Conservation (phyloP, 1,139 yeast genomes). For the Protomyces gravidus region DNA sequence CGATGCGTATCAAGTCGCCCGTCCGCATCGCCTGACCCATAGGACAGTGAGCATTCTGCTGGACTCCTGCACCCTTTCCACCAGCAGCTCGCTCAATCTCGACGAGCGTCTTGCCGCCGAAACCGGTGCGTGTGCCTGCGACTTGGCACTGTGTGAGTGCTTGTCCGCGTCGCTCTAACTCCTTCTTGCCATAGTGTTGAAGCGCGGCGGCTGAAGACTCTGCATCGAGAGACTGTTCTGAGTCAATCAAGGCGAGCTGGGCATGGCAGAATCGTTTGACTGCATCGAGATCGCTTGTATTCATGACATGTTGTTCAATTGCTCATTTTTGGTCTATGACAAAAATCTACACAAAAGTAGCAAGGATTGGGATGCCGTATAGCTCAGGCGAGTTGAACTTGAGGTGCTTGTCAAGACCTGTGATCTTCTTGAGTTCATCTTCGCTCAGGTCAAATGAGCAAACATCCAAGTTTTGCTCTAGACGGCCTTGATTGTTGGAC, state of each 20-base stretch:
- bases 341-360: background rate
- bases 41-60: too few species aligned
- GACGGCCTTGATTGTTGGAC: constrained; percentile 58
- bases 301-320: background rate
- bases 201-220: constrained; percentile 7
- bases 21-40: constrained; percentile 11
- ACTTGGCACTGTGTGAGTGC: constrained; percentile 26
- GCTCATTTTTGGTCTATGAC: background rate
- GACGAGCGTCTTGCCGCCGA: constrained; percentile 26
- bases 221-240: constrained; percentile 20
- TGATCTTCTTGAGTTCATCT: constrained; percentile 51
- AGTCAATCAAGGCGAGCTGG: constrained; percentile 12
- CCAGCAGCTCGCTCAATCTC: constrained; percentile 16
- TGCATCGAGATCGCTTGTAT: background rate
- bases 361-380: constrained; percentile 1
- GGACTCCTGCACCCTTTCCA: background rate
- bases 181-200: constrained; percentile 7
- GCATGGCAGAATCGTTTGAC: background rate
- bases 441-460: constrained; percentile 54
- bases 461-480: constrained; percentile 51
- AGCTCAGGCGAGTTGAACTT: constrained; percentile 55
- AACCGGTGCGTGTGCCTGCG: constrained; percentile 24
- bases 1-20: constrained; percentile 30
- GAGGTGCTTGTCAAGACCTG: constrained; percentile 57
- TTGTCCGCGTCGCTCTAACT: constrained; percentile 26